Evolutionary conservation across 495 filamentous ascomycete genomes (phyloP).

Genomic region (Xylaria curta): DNA sequence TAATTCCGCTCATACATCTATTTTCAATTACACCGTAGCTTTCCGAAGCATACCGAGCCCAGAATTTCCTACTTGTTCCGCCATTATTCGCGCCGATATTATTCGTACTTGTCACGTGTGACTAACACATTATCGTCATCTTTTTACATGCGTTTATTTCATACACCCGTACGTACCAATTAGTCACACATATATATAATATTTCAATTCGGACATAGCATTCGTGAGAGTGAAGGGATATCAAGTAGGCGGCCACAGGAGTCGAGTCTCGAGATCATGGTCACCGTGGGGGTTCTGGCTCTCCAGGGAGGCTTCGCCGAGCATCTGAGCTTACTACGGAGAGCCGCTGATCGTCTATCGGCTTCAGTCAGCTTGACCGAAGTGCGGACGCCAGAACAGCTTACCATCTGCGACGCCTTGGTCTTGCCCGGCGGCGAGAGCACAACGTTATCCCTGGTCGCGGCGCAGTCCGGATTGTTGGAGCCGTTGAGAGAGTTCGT

Average conservation of each 20-base stretch:
- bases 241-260: background rate
- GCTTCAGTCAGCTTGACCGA: slow-evolving; percentile 67
- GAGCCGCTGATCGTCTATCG: slow-evolving; percentile 59
- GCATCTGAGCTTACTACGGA: slow-evolving; percentile 77
- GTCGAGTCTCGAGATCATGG: slow-evolving; percentile 28
- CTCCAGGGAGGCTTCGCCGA: slow-evolving; percentile 94
- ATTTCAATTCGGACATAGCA: background rate
- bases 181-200: background rate
- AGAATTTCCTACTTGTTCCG: slow-evolving; percentile 4
- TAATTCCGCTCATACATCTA: background rate
- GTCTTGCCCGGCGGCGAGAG: slow-evolving; percentile 95
- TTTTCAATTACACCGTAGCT: background rate
- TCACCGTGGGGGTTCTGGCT: slow-evolving; percentile 85
- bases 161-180: background rate
- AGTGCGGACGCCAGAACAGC: slow-evolving; percentile 76
- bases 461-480: slow-evolving; percentile 76
- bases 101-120: slow-evolving; percentile 6
- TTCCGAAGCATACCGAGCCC: slow-evolving; percentile 18
- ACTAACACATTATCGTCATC: background rate
- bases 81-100: background rate
- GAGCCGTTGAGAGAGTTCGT: slow-evolving; percentile 91
- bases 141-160: background rate
- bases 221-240: background rate
- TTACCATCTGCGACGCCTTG: slow-evolving; percentile 78
- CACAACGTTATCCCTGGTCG: slow-evolving; percentile 91